Evolutionary conservation across 2,329 filamentous ascomycete genomes (phyloP), one percentile per base, ranked within the genome.

Genomic region (Ceratocystis huliohia): DNA sequence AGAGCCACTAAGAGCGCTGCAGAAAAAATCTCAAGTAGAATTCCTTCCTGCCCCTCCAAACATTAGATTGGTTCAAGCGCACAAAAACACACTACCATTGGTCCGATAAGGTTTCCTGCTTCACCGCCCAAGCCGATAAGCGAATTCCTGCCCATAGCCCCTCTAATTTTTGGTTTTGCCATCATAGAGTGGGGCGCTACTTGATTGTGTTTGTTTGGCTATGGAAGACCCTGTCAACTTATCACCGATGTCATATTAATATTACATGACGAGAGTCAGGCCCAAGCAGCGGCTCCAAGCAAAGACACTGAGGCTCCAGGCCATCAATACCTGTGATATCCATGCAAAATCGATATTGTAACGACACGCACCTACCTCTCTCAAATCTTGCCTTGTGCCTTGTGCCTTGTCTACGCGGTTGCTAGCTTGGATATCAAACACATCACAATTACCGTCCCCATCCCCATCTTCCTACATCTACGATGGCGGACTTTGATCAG

Each of bases 401-500:
- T 30, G 8, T 41, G 37, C 37, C 37, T 15, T 41, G 37, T 41
- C 37, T 41, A 13, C 37, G 37, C 37, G 37, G 4, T 4, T 41
- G 10, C 37, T 5, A 41, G 37, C 10, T 41, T 15, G 13, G 37
- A 15, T 41, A 41, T 15, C 37, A 41, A 13, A 10, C 10, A 41
- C 37, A 41, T 53, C 20, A 53, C 13, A 20, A 28, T 25, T 48
- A 48, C 46, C 46, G n/a, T 41, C 22, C 20, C n/a, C 48, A 50
- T 50, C 8, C 20, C 17, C 46, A 48, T 50, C n/a, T 50, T 22
- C n/a, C 17, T 22, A 48, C 10, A 20, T 20, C 22, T 65, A 71
- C 28, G 70, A 83, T 83, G 81, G 77, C 79, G 63, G 77, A 76
- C 71, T 78, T 83, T 70, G 77, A 78, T 69, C 79, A 81, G 70